phyloP scores from a whole-genome alignment of 2,329 filamentous ascomycete genomes.

The Sclerotinia spermophila region DNA sequence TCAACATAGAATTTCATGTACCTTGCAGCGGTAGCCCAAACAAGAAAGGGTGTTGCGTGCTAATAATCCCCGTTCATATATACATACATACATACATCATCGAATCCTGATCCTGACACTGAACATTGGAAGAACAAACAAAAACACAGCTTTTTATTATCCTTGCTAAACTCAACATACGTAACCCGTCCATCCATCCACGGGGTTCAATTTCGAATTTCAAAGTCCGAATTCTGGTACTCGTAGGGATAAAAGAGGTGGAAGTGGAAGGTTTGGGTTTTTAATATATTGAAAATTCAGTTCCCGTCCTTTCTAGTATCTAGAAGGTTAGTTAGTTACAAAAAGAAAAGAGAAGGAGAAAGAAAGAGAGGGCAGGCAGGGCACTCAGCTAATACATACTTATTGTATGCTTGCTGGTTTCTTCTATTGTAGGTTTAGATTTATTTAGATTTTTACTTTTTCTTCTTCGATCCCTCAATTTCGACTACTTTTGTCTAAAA shows the following conservation, averaged over 20 bases:
- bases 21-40: constrained; percentile 8
- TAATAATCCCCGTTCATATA: background rate
- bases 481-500: background rate
- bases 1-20: background rate
- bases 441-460: background rate
- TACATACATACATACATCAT: no score
- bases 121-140: background rate
- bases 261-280: background rate
- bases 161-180: background rate
- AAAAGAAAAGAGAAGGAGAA: background rate
- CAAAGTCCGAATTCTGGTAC: background rate
- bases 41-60: background rate
- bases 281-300: background rate
- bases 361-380: background rate
- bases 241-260: background rate
- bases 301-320: background rate
- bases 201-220: background rate
- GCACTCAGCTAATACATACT: no score
- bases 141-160: background rate
- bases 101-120: no score
- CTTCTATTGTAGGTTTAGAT: no score
- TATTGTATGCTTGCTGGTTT: background rate
- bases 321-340: no score
- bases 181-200: background rate
- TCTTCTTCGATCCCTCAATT: background rate